Evolutionary conservation across 345 rosid species (phyloP), one percentile per base, ranked within the genome.

Genomic region (Euphorbia lathyris): DNA sequence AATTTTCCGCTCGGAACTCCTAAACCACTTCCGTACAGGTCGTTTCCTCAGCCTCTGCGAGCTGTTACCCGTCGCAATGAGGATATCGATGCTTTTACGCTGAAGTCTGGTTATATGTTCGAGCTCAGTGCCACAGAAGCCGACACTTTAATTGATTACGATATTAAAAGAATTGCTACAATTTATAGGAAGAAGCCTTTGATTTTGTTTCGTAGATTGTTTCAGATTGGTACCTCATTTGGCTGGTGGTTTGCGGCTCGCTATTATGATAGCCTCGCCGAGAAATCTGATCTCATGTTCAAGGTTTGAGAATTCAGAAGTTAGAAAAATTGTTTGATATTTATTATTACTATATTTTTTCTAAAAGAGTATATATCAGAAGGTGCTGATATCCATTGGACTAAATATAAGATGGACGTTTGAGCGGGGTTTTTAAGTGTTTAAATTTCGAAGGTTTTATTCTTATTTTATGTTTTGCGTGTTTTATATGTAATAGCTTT

Each of bases 101-200:
- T 82, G 74, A 91, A 89, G 76, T 94, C 98, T 13, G 93, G 98
- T 63, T 91, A 94, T 79, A 60, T 91, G 51, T 94, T 94, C 78
- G 75, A 78, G 65, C 86, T 91, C 60, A 85, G 81, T 65, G 74
- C 84, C 70, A 76, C 71, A 4, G 96, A 93, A 74, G 87, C 90
- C 7, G 86, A 88, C 77, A 83, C 91, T 2, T 71, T 93, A 30
- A 51, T 71, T 20, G 88, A 83, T 42, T 94, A 91, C 72, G 85
- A 80, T 43, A 68, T 85, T n/a, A 26, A 74, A 23, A 86, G 67
- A 70, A 88, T 91, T 9, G 76, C 76, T 4, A 72, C 73, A 1
- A 75, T 91, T 80, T 91, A 85, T 69, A 75, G 59, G 80, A 86
- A 84, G 81, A 91, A 81, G 65, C 97, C 98, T 65, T 53, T 88